Conservation (phyloP, 768 basidiomycete genomes). For the Tylopilus plumbeoviolaceoides region DNA sequence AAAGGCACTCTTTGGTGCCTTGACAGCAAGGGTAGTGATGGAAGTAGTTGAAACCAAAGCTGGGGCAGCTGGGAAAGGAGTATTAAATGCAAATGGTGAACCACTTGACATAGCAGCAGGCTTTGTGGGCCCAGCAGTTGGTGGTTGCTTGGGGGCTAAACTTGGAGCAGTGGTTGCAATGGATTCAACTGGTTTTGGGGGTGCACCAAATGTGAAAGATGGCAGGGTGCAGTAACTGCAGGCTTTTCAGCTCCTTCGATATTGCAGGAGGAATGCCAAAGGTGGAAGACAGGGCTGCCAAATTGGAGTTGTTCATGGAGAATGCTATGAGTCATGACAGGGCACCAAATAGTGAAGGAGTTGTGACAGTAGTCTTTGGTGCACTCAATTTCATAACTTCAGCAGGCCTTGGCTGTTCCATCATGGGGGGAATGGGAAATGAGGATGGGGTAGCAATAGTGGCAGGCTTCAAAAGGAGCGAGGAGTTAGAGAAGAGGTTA, state of each 20-base stretch:
- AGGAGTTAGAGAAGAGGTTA: conserved; percentile 61
- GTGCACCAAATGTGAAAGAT: conserved; percentile 31
- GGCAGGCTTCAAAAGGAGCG: conserved; percentile 42
- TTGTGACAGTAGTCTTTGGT: conserved; percentile 6
- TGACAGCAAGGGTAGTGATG: conserved; percentile 12
- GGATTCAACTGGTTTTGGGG: conserved; percentile 22
- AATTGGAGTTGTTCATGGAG: conserved; percentile 1
- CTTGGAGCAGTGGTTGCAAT: conserved; percentile 2
- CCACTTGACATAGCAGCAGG: conserved; percentile 3
- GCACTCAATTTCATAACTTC: not conserved
- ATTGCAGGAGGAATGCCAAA: conserved; percentile 5
- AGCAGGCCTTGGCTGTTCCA: conserved; percentile 7
- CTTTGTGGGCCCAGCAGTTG: conserved; percentile 4
- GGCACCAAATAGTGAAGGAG: conserved; percentile 11
- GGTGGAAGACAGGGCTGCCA: conserved; percentile 1
- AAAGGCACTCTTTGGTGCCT: conserved; percentile 33
- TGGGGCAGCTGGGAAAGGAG: conserved; percentile 8
- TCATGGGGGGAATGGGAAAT: conserved; percentile 22
- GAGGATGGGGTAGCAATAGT: conserved; percentile 13
- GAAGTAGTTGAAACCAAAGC: conserved; percentile 8
- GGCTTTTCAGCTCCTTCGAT: conserved; percentile 19
- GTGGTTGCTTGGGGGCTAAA: conserved; percentile 10
- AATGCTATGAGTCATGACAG: conserved; percentile 7
- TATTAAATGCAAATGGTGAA: conserved; percentile 28
- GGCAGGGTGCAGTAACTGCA: not conserved